Evolutionary conservation across 2,329 filamentous ascomycete genomes (phyloP), one percentile per base, ranked within the genome.

Genomic region (Gnomoniopsis smithogilvyi): DNA sequence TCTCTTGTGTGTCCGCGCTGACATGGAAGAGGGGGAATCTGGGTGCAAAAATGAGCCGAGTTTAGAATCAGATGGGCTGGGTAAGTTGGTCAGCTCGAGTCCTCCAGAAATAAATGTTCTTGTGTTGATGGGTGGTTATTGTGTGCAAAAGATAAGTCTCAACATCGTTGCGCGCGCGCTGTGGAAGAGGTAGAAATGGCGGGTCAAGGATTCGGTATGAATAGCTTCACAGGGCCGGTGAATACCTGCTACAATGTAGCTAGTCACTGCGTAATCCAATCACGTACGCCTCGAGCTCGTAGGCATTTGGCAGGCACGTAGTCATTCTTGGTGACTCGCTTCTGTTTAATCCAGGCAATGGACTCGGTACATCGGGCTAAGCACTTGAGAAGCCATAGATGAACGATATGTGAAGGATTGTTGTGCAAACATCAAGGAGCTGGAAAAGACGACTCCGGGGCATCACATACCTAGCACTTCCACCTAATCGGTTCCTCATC

Each of bases 1-100:
- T 59, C 80, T 71, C 65, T 81, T 82, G 66, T 83, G 80, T 38
- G 69, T 66, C 51, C 67, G 73, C 1, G 68, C 59, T 41, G 54
- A 51, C 17, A 51, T 33, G n/a, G 24, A 51, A n/a, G 61, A 50
- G 14, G 58, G 38, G 3, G 61, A 54, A 48, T 68, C 64, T 60
- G 70, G 60, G 34, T 53, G 63, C 8, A 65, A 53, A 6, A 63
- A 59, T 12, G 61, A 57, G 36, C 51, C 51, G 60, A 54, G 19
- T 43, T 57, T 62, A 26, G 53, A 47, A 43, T 60, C 53, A 4
- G 51, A 56, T 48, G 60, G 60, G 33, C 60, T 62, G 45, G 36
- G 15, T 34, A 26, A 3, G 21, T 15, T n/a, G 47, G 36, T 63
- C 24, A 58, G 61, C 51, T 51, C 22, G 21, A 36, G 30, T 33